Conservation (phyloP, 192 early-diverging fungal genomes). For the Coemansia sp. region DNA sequence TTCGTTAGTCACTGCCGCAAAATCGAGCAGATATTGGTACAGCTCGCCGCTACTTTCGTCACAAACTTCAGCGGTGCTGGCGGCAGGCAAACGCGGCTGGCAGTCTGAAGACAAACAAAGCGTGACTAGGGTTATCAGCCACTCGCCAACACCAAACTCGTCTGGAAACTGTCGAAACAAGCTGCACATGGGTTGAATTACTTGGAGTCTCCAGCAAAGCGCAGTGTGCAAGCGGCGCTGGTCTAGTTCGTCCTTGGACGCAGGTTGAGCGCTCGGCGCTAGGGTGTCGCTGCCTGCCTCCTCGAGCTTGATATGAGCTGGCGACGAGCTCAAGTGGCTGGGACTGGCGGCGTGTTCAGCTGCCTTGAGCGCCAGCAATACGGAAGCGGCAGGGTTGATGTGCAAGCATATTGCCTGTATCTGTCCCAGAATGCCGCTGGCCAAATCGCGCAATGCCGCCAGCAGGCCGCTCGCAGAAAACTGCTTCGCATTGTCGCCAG, state of each 20-base stretch:
- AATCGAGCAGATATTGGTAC: constrained; percentile 26
- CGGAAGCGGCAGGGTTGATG: constrained; percentile 9
- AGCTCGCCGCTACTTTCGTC: neutral
- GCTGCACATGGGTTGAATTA: constrained; percentile 21
- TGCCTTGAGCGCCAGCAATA: constrained; percentile 8
- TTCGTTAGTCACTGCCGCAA: constrained; percentile 38
- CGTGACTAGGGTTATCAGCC: constrained; percentile 40
- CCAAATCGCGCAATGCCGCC: constrained; percentile 14
- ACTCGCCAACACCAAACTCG: constrained; percentile 35
- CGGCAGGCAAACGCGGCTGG: constrained; percentile 4
- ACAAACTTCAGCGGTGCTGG: neutral
- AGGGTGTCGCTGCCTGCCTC: neutral
- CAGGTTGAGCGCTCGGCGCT: neutral
- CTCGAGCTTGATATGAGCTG: too few species aligned
- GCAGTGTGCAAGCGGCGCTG: constrained; percentile 13
- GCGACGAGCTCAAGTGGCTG: too few species aligned
- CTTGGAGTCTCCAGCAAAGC: constrained; percentile 26
- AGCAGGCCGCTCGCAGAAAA: constrained; percentile 5
- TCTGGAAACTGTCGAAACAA: constrained; percentile 40
- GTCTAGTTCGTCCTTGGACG: neutral
- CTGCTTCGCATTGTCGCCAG: neutral
- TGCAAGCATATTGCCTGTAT: constrained; percentile 26
- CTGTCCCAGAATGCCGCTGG: constrained; percentile 28
- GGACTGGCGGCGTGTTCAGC: neutral
- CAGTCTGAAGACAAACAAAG: constrained; percentile 24